A percentile compares a stretch with the other conserved stretches of the same genome.
These are phyloP conservation scores for Mycena maculata DNA, from an alignment of 768 basidiomycete species.

Conservation along the genomic window DNA sequence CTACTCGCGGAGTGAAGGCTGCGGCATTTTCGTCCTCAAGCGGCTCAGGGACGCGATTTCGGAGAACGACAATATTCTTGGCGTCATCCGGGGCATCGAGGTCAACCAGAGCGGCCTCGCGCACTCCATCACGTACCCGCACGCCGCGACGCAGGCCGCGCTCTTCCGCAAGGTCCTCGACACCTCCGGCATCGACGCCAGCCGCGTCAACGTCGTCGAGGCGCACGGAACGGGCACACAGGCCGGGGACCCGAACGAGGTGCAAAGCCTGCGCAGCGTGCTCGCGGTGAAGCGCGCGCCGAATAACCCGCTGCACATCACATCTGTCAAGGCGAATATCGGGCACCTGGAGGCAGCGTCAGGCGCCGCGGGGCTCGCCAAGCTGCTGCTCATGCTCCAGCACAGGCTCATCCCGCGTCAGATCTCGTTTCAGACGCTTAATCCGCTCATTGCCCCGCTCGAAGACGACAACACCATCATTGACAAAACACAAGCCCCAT, in stretches of 20 bases:
- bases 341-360: constrained; percentile 84
- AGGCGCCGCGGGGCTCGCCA: constrained; percentile 76
- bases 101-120: constrained; percentile 78
- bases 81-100: constrained; percentile 75
- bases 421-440: constrained; percentile 67
- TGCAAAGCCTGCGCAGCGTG: constrained; percentile 69
- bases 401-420: constrained; percentile 67
- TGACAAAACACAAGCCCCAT: constrained; percentile 50
- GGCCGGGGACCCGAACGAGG: constrained; percentile 75
- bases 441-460: constrained; percentile 65
- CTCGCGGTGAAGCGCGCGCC: constrained; percentile 56
- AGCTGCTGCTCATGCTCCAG: constrained; percentile 75
- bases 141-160: constrained; percentile 66
- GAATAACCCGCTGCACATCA: too few species aligned
- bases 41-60: constrained; percentile 73
- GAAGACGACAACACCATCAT: constrained; percentile 63
- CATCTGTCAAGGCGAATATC: too few species aligned
- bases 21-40: constrained; percentile 77
- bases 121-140: constrained; percentile 79
- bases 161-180: constrained; percentile 64
- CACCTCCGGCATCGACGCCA: constrained; percentile 56
- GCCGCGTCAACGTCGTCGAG: constrained; percentile 71
- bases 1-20: constrained; percentile 78
- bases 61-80: constrained; percentile 76
- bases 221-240: constrained; percentile 83